Conservation (phyloP, 1,139 yeast species). For the Saccharomycopsis hybrid region DNA sequence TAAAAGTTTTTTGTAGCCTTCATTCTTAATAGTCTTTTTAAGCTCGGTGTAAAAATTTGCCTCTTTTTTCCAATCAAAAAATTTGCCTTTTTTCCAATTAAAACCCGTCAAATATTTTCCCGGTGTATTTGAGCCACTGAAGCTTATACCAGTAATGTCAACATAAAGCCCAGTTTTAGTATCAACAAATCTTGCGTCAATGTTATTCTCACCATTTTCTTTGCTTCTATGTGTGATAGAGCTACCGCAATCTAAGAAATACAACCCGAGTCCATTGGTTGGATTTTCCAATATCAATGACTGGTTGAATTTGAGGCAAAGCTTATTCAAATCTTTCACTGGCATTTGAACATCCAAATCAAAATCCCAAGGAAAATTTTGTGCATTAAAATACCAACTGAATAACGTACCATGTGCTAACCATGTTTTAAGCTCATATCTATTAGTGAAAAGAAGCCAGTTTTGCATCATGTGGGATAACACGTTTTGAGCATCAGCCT, state of each 20-base stretch:
- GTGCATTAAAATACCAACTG: conserved; percentile 63
- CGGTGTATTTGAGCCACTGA: conserved; percentile 17
- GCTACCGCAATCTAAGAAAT: conserved; percentile 34
- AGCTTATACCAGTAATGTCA: conserved; percentile 49
- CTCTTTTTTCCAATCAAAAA: conserved; percentile 4
- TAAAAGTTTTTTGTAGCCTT: conserved; percentile 7
- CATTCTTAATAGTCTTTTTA: neutral
- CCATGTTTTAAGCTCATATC: conserved; percentile 46
- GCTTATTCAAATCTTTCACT: conserved; percentile 43
- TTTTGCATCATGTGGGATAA: conserved; percentile 39
- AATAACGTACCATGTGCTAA: conserved; percentile 57
- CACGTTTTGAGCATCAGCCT: neutral
- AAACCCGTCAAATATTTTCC: conserved; percentile 2
- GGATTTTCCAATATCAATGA: conserved; percentile 52
- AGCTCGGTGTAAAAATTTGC: conserved; percentile 1
- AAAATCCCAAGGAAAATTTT: conserved; percentile 62
- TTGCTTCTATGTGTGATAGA: conserved; percentile 26
- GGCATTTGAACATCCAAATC: conserved; percentile 64
- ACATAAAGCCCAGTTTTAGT: conserved; percentile 63
- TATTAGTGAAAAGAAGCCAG: conserved; percentile 51
- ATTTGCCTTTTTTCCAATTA: conserved; percentile 10
- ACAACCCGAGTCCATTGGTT: conserved; percentile 43
- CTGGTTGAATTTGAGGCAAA: conserved; percentile 45
- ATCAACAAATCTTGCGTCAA: conserved; percentile 72
- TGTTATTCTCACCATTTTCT: conserved; percentile 47